Conservation (phyloP, 352 stramenopile genomes). For the Pythium angustatum region DNA sequence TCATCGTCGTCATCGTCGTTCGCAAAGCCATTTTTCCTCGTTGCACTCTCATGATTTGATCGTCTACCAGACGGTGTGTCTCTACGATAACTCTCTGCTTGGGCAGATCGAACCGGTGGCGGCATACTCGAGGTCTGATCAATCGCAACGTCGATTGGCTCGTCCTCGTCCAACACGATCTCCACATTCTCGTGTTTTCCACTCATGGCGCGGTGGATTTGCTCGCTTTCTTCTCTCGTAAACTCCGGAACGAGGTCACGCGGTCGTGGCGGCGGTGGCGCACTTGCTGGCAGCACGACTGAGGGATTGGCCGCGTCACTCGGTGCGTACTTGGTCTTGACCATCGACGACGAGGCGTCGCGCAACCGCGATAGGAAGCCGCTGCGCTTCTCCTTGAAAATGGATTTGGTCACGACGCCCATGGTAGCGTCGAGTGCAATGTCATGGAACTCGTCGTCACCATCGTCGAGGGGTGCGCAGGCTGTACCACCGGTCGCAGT, state of each 20-base stretch:
- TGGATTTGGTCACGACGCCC: conserved; percentile 64
- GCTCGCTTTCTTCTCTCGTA: background rate
- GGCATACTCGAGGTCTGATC: background rate
- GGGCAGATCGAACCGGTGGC: background rate
- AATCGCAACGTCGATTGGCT: conserved; percentile 57
- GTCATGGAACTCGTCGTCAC: conserved; percentile 36
- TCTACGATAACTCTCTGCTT: too few species aligned
- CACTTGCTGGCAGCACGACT: conserved; percentile 11
- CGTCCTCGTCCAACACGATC: conserved; percentile 42
- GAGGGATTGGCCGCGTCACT: conserved; percentile 13
- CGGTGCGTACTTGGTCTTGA: conserved; percentile 34
- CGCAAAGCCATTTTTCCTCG: background rate
- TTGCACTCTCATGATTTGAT: background rate
- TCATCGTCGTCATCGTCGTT: conserved; percentile 29
- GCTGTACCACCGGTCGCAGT: background rate
- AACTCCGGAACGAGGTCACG: background rate
- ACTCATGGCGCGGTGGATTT: background rate
- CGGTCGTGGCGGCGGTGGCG: background rate
- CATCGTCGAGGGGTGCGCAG: too few species aligned
- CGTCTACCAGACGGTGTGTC: background rate
- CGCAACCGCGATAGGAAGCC: conserved; percentile 37
- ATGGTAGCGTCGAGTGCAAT: conserved; percentile 33
- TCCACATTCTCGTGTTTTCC: conserved; percentile 17
- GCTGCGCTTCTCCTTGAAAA: conserved; percentile 54
- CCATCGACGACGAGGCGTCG: conserved; percentile 27